Evolutionary conservation across 768 basidiomycete genomes (phyloP), one percentile per base, ranked within the genome.

Genomic region (Pulveroboletus sp.): DNA sequence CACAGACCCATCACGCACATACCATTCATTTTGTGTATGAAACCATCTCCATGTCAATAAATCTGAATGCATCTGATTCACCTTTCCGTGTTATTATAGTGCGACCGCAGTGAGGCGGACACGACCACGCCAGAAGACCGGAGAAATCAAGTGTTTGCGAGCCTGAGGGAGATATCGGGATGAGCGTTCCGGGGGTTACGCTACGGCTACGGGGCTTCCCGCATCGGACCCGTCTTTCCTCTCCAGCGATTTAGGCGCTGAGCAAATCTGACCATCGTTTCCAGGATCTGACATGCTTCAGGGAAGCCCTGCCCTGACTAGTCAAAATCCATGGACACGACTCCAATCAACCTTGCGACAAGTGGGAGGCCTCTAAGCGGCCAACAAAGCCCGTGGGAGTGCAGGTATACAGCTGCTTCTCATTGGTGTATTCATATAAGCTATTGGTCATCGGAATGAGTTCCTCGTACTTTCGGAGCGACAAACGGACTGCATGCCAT

Each of bases 161-260:
- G 35, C 46, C 20, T 49, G 40, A 41, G 56, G 43, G n/a, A 52
- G 48, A 43, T 23, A 5, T 43, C 57, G 60, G 63, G 48, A 35
- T 43, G 27, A 33, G 21, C 36, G 36, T 47, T 32, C 59, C 59
- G 57, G 45, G n/a, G 31, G 31, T n/a, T 45, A 11, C 31, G 20
- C 23, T 19, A 8, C 33, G 33, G 20, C 23, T 19, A 8, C 33
- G 33, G 40, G 33, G 21, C 39, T 42, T 47, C 38, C 45, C 42
- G 33, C 23, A 12, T 21, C 33, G 53, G 24, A n/a, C n/a, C n/a
- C 1, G 27, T 40, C 42, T 43, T 58, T 19, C 56, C 56, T 51
- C 34, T 64, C 64, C 39, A 45, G 61, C 53, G 54, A 60, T 50
- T 58, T 54, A 56, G 47, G 33, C 53, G 47, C 58, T 38, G 32